phyloP scores from a whole-genome alignment of 768 basidiomycete species.

The Agrocybe praecox region DNA sequence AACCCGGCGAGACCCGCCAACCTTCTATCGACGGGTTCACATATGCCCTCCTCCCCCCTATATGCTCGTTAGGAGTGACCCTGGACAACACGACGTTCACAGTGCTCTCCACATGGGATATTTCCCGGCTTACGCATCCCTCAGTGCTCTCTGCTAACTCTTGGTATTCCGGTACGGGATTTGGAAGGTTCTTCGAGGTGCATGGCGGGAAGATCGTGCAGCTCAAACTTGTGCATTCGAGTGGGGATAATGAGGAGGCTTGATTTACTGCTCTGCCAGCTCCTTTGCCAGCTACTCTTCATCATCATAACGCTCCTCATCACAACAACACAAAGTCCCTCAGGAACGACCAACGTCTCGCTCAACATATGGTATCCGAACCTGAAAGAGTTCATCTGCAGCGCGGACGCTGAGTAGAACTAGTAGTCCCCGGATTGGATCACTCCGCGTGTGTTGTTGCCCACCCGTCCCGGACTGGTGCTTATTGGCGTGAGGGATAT shows the following conservation, averaged over 20 bases:
- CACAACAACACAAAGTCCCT: constrained; percentile 11
- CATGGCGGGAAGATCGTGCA: constrained; percentile 66
- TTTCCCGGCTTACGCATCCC: constrained; percentile 64
- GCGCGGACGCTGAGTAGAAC: constrained; percentile 80
- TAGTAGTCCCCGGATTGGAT: constrained; percentile 83
- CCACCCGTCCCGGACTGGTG: constrained; percentile 59
- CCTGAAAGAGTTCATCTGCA: constrained; percentile 69
- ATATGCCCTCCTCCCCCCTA: constrained; percentile 55
- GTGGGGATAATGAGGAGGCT: constrained; percentile 66
- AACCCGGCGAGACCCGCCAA: no score
- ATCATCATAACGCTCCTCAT: constrained; percentile 38
- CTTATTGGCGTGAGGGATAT: constrained; percentile 77
- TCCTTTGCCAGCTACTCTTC: no score
- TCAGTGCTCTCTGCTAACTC: constrained; percentile 75
- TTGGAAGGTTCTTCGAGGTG: constrained; percentile 63
- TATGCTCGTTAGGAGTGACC: constrained; percentile 70
- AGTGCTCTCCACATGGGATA: constrained; percentile 65
- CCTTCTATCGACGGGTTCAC: constrained; percentile 12
- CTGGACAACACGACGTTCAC: constrained; percentile 73
- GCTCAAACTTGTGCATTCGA: constrained; percentile 74
- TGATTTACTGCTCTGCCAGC: constrained; percentile 52
- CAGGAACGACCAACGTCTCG: constrained; percentile 30
- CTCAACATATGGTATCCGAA: constrained; percentile 74
- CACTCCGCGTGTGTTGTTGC: constrained; percentile 72
- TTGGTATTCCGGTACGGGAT: constrained; percentile 64